A percentile compares a stretch with the other conserved stretches of the same genome.
phyloP scores from a whole-genome alignment of 352 stramenopile genomes.

The Pythium aquatile region DNA sequence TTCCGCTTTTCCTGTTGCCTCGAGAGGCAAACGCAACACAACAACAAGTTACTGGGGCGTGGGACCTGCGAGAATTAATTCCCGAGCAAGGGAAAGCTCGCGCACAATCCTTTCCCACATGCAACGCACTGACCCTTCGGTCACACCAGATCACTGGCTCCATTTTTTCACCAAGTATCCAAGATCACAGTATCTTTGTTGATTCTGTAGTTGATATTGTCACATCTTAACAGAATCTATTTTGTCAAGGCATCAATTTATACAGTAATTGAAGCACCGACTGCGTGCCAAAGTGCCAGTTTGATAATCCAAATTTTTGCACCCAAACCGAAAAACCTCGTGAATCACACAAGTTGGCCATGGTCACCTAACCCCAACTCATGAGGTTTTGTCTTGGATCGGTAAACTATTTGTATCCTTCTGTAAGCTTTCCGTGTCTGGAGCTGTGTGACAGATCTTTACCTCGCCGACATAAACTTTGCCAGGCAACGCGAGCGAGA shows the following conservation, averaged over 20 bases:
- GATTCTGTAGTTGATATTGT: neutral
- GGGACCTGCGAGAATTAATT: constrained; percentile 19
- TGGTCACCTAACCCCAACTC: constrained; percentile 20
- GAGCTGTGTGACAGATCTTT: constrained; percentile 27
- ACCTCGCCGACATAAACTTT: constrained; percentile 1
- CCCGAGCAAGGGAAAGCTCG: constrained; percentile 11
- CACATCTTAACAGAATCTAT: constrained; percentile 6
- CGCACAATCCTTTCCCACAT: constrained; percentile 21
- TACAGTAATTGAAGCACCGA: constrained; percentile 11
- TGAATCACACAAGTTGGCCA: constrained; percentile 4
- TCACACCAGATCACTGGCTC: constrained; percentile 10
- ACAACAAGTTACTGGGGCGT: constrained; percentile 20
- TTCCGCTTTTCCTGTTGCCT: constrained; percentile 10
- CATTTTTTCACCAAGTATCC: constrained; percentile 10
- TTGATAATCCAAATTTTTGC: constrained; percentile 30
- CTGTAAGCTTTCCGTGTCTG: constrained; percentile 15
- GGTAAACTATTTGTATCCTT: constrained; percentile 29
- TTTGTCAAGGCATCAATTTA: constrained; percentile 8
- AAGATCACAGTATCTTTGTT: constrained; percentile 17
- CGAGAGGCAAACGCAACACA: constrained; percentile 24
- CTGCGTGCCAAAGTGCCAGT: constrained; percentile 25
- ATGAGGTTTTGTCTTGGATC: constrained; percentile 27
- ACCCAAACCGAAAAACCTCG: constrained; percentile 29
- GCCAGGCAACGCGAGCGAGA: constrained; percentile 14
- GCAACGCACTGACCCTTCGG: constrained; percentile 11